phyloP scores from a whole-genome alignment of 177 flowering plant species.

The Telopea speciosissima region DNA sequence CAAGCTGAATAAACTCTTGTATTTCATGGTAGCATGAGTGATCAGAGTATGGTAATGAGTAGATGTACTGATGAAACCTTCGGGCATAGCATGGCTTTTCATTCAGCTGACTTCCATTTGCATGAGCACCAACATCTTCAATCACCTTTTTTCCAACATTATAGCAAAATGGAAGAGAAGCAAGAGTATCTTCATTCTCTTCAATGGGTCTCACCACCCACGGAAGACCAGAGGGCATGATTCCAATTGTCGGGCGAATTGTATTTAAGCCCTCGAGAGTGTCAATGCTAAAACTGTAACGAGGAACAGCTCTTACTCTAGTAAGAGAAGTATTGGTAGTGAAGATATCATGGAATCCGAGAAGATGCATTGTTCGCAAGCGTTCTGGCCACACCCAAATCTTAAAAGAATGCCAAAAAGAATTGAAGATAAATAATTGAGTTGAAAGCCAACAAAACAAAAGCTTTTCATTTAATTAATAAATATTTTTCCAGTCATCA shows the following conservation, averaged over 20 bases:
- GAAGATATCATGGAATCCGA: conserved; percentile 60
- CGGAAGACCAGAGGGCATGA: conserved; percentile 94
- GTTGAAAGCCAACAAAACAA: background rate
- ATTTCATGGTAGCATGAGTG: conserved; percentile 77
- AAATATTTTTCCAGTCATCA: background rate
- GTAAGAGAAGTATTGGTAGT: conserved; percentile 69
- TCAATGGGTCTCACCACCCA: conserved; percentile 37
- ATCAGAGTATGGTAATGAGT: conserved; percentile 70
- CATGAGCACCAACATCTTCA: conserved; percentile 5
- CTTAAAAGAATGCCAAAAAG: conserved; percentile 25
- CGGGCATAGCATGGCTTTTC: conserved; percentile 19
- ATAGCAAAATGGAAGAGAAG: conserved; percentile 20
- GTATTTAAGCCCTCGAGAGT: conserved; percentile 60
- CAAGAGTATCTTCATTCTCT: conserved; percentile 23
- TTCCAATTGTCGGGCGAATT: conserved; percentile 72
- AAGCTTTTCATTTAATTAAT: background rate
- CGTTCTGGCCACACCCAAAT: conserved; percentile 98
- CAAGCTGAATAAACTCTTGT: conserved; percentile 52
- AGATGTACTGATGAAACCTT: conserved; percentile 44
- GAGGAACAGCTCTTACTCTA: conserved; percentile 85
- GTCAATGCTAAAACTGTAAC: conserved; percentile 64
- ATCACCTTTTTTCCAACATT: conserved; percentile 9
- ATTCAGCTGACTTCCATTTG: conserved; percentile 9
- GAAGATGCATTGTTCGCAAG: conserved; percentile 76
- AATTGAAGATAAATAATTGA: background rate